Evolutionary conservation across 202 grass and related monocot genomes (phyloP), one percentile per base, ranked within the genome.

Genomic region (Hordeum pubiflorum): DNA sequence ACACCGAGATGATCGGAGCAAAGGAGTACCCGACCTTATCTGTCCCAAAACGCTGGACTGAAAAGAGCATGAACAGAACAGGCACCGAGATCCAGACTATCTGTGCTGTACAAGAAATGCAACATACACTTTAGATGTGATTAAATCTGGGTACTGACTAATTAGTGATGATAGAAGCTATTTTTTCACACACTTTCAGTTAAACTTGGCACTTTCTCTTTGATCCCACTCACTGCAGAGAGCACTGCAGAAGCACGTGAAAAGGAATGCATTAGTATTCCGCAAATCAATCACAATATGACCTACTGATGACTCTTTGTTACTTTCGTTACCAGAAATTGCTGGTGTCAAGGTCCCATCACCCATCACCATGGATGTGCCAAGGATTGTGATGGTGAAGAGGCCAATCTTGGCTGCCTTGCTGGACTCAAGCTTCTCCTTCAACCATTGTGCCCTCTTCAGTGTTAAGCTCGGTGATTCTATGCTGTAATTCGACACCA

Each of bases 361-460:
- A 61, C 94, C 89, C 54, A 97, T 91, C 39, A 93, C 91, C 94
- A 97, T 97, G 37, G 87, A 91, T 12, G 94, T 97, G 22, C 85
- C 94, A 10, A 97, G 89, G 73, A 97, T 91, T 22, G 91, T 93
- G 44, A 89, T 62, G 7, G 77, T 60, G 80, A 97, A 93, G 37
- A 97, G 86, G 20, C 52, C 38, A 50, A 91, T 84, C 88, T 91
- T 93, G 76, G 85, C 82, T 0, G 10, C 20, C 11, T 10, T 77
- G 77, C 79, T 87, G 8, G 60, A 84, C 78, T 91, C 91, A 10
- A 97, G 74, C 73, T 88, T 91, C 38, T 91, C 52, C 81, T 97
- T 93, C 63, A 91, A 17, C 89, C 91, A 91, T 14, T 88, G 83
- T 8, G 89, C 94, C 58, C 85, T 86, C 59, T 77, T 88, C 59